A percentile compares a stretch with the other conserved stretches of the same genome.
Conservation (phyloP, 352 stramenopile species). For the Phytophthora aleatoria region DNA sequence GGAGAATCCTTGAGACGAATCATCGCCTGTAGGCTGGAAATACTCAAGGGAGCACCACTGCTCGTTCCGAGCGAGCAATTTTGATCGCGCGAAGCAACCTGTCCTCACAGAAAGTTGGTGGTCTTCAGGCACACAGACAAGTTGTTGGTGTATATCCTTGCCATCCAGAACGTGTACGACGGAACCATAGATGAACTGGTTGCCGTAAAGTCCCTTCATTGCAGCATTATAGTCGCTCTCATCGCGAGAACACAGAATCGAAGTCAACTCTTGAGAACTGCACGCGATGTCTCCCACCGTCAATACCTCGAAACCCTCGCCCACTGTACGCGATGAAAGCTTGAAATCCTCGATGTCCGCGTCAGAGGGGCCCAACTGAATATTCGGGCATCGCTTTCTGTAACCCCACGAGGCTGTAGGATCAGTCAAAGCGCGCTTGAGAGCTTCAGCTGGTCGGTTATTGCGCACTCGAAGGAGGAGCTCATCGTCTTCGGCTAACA, state of each 20-base stretch:
- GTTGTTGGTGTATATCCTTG: background rate
- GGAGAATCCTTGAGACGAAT: slow-evolving; percentile 30
- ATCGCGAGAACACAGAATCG: background rate
- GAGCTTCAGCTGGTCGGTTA: background rate
- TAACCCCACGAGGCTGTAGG: background rate
- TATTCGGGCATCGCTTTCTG: background rate
- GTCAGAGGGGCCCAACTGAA: background rate
- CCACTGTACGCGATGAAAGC: background rate
- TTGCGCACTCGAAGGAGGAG: background rate
- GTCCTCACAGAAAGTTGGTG: slow-evolving; percentile 50
- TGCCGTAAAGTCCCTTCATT: background rate
- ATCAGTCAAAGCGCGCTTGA: background rate
- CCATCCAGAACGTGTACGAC: background rate
- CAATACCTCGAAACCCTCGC: background rate
- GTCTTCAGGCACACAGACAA: no score
- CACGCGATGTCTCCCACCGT: background rate
- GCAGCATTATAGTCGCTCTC: background rate
- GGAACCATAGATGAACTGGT: background rate
- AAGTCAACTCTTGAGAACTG: background rate
- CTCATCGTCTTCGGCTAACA: background rate
- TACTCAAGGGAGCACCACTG: slow-evolving; percentile 58
- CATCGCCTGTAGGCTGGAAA: slow-evolving; percentile 31
- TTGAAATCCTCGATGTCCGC: background rate
- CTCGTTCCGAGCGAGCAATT: slow-evolving; percentile 41
- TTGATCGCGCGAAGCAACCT: slow-evolving; percentile 43